These are phyloP conservation scores for Hanseniaspora meyeri DNA, from an alignment of 805 yeast genomes.

Conservation along the genomic window DNA sequence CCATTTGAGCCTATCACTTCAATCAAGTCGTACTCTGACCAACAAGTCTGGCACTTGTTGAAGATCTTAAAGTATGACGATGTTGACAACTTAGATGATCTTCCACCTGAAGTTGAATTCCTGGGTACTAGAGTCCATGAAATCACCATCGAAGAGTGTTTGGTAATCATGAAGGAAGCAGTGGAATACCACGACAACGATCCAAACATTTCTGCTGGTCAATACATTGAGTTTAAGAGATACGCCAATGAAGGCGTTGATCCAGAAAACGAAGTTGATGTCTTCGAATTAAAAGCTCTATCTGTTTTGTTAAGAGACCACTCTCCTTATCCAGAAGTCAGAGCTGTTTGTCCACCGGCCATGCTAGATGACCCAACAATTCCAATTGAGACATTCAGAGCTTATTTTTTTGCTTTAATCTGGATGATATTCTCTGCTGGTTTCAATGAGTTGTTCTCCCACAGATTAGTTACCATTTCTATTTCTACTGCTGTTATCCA, in stretches of 20 bases:
- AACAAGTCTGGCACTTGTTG: slow-evolving; percentile 13
- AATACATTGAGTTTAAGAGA: slow-evolving; percentile 27
- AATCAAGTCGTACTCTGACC: slow-evolving; percentile 12
- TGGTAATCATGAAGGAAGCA: slow-evolving; percentile 31
- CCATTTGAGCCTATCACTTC: slow-evolving; percentile 7
- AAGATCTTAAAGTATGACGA: slow-evolving; percentile 12
- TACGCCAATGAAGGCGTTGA: slow-evolving; percentile 23
- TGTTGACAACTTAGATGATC: slow-evolving; percentile 16
- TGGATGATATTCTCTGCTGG: slow-evolving; percentile 45
- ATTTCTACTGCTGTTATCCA: slow-evolving; percentile 36
- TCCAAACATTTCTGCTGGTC: slow-evolving; percentile 34
- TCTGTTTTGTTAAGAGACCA: slow-evolving; percentile 32
- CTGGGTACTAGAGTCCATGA: slow-evolving; percentile 32
- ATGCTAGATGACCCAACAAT: slow-evolving; percentile 34
- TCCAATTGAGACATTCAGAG: slow-evolving; percentile 39
- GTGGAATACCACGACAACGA: slow-evolving; percentile 36
- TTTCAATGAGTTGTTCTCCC: slow-evolving; percentile 45
- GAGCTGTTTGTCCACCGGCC: slow-evolving; percentile 43
- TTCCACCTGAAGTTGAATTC: slow-evolving; percentile 23
- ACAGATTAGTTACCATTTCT: slow-evolving; percentile 40
- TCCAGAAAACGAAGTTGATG: slow-evolving; percentile 18
- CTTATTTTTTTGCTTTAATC: slow-evolving; percentile 29
- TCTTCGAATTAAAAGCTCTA: slow-evolving; percentile 22
- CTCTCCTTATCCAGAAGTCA: slow-evolving; percentile 56
- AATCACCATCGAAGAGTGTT: slow-evolving; percentile 30